phyloP scores from a whole-genome alignment of 495 filamentous ascomycete genomes.

The Cairneyella variabilis region DNA sequence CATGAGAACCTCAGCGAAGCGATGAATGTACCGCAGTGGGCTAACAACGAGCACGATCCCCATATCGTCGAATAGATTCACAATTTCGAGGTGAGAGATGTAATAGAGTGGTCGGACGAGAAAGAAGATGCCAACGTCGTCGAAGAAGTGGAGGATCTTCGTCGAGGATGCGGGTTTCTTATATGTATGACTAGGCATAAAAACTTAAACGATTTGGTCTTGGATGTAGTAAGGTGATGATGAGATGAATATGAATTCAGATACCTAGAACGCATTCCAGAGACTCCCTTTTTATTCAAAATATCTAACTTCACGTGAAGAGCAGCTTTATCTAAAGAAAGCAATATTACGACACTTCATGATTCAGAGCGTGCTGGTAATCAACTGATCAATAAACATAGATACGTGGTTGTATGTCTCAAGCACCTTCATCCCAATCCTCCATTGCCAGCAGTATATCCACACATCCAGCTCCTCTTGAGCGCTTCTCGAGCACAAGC shows the following conservation, averaged over 20 bases:
- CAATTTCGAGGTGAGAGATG: neutral
- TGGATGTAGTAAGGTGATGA: neutral
- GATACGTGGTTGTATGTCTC: too few species aligned
- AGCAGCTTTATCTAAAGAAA: neutral
- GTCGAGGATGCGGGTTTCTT: neutral
- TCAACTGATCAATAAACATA: neutral
- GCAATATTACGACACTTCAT: neutral
- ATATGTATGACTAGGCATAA: neutral
- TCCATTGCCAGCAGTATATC: too few species aligned
- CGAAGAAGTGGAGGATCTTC: conserved; percentile 7
- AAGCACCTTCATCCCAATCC: too few species aligned
- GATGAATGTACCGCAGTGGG: neutral
- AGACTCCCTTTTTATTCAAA: neutral
- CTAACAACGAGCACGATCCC: neutral
- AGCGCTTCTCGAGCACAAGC: too few species aligned
- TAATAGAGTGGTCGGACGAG: conserved; percentile 13
- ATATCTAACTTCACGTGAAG: neutral
- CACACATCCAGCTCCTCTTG: too few species aligned
- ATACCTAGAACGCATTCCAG: neutral
- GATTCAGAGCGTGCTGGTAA: neutral
- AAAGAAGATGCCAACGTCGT: conserved; percentile 10
- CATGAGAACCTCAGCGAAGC: too few species aligned
- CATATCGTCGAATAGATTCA: neutral
- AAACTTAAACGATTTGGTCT: neutral
- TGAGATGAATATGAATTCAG: neutral